Evolutionary conservation across 78 protist species (phyloP), one percentile per base, ranked within the genome.

Genomic region (Speleostelium caveatum): DNA sequence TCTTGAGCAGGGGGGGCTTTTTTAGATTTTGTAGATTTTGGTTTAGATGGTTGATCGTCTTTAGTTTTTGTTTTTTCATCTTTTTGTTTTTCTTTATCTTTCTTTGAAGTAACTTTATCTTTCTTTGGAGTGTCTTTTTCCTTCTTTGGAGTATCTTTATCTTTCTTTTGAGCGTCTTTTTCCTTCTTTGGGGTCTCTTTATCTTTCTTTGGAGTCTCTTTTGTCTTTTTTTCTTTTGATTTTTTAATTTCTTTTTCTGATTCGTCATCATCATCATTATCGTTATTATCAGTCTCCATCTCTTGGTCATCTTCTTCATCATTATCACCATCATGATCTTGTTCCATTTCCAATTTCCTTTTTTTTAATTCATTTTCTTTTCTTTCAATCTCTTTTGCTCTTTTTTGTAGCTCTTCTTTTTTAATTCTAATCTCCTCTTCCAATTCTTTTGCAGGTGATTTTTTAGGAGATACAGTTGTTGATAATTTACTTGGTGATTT

Each of bases 221-320:
- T n/a, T n/a, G n/a, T n/a, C n/a, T 56, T 56, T 21, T 56, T 61
- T 30, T 61, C 14, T 6, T 61, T 61, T 2, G 35, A 26, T 60
- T 60, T 16, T 6, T 56, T 56, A n/a, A n/a, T 5, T 2, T 65
- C 28, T 69, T 41, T 45, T n/a, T 67, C 74, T 36, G 55, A 36
- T 69, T 38, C 53, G 19, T 69, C 36, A 28, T 65, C 73, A 6
- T 65, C 72, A n/a, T n/a, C n/a, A n/a, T n/a, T n/a, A n/a, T n/a
- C n/a, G n/a, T n/a, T n/a, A n/a, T n/a, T n/a, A n/a, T 58, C 62
- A 22, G 8, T 8, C 8, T 58, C 69, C 5, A 33, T 32, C 0
- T 39, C 55, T 5, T 66, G 56, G 16, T 68, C 75, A 28, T 45
- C 41, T 10, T 68, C 75, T 8, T 68, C 24, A 4, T 68, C 58